These are phyloP conservation scores for Xylaria sp. DNA, from an alignment of 2,329 filamentous ascomycete species.

Conservation along the genomic window DNA sequence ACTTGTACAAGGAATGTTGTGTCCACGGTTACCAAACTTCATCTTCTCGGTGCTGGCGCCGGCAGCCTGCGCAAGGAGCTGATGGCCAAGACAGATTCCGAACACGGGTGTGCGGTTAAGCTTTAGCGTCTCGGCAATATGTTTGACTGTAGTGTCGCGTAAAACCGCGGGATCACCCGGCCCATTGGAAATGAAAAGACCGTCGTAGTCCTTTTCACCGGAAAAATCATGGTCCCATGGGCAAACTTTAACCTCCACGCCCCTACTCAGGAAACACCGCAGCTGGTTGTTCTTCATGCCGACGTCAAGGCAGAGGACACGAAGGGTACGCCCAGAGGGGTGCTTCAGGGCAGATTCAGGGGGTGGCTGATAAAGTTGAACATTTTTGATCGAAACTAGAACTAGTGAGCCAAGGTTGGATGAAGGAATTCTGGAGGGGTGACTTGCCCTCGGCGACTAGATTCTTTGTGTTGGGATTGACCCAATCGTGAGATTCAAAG, in stretches of 20 bases:
- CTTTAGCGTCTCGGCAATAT: conserved; percentile 79
- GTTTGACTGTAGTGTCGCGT: conserved; percentile 75
- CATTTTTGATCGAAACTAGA: conserved; percentile 86
- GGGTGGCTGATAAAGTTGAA: conserved; percentile 85
- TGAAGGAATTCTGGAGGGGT: conserved; percentile 30
- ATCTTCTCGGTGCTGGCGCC: conserved; percentile 91
- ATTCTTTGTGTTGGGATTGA: conserved; percentile 91
- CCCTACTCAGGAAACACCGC: conserved; percentile 88
- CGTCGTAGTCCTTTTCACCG: conserved; percentile 87
- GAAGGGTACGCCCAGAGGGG: conserved; percentile 85
- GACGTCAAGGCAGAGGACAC: conserved; percentile 93
- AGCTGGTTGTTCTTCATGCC: conserved; percentile 99
- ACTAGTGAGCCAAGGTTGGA: conserved; percentile 51
- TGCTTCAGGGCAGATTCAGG: conserved; percentile 79
- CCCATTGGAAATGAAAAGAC: conserved; percentile 97
- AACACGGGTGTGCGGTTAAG: conserved; percentile 89
- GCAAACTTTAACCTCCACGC: conserved; percentile 92
- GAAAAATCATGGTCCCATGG: conserved; percentile 97
- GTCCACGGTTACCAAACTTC: conserved; percentile 99
- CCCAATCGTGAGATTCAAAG: conserved; percentile 88
- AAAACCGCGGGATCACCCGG: conserved; percentile 94
- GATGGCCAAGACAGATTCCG: conserved; percentile 95
- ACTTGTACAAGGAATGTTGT: conserved; percentile 98
- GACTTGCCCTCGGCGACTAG: conserved; percentile 91
- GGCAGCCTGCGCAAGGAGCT: conserved; percentile 87